Evolutionary conservation across 768 basidiomycete species (phyloP).

Genomic region (Neoboletus brunneissimus): DNA sequence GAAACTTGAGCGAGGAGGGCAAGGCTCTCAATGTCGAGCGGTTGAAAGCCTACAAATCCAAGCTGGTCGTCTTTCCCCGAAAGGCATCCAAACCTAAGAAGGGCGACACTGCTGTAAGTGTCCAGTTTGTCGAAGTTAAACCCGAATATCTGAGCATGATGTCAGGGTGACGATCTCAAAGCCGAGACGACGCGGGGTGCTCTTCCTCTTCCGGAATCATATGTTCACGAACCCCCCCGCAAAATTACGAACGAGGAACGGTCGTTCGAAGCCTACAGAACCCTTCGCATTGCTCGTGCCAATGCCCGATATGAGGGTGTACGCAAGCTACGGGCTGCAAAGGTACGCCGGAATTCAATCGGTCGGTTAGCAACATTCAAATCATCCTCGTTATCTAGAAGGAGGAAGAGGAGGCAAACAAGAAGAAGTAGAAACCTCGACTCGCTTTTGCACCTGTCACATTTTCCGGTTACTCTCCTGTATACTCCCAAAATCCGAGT

Average conservation of each 20-base stretch:
- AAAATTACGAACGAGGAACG: constrained; percentile 91
- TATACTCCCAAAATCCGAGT: constrained; percentile 40
- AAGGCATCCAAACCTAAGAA: constrained; percentile 94
- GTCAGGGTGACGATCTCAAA: constrained; percentile 77
- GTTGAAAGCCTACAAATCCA: constrained; percentile 88
- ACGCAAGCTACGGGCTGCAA: constrained; percentile 82
- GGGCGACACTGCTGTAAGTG: constrained; percentile 85
- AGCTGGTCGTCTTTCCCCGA: constrained; percentile 95
- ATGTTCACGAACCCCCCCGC: constrained; percentile 80
- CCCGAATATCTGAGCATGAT: constrained; percentile 5
- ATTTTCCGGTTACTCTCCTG: constrained; percentile 19
- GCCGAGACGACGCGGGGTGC: constrained; percentile 68
- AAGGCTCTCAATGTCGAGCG: constrained; percentile 94
- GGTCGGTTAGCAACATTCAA: constrained; percentile 12
- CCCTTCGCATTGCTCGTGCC: constrained; percentile 83
- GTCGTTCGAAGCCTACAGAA: constrained; percentile 82
- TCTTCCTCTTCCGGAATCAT: constrained; percentile 64
- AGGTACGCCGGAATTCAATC: constrained; percentile 52
- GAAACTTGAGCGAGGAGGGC: constrained; percentile 95
- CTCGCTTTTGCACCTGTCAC: constrained; percentile 19
- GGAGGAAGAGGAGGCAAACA: constrained; percentile 88
- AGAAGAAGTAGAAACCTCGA: constrained; percentile 70
- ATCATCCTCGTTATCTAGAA: constrained; percentile 45
- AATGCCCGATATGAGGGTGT: constrained; percentile 80
- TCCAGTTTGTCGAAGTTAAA: neutral